Evolutionary conservation across 2,329 filamentous ascomycete genomes (phyloP), one percentile per base, ranked within the genome.

Genomic region (Cladobotryum protrusum): DNA sequence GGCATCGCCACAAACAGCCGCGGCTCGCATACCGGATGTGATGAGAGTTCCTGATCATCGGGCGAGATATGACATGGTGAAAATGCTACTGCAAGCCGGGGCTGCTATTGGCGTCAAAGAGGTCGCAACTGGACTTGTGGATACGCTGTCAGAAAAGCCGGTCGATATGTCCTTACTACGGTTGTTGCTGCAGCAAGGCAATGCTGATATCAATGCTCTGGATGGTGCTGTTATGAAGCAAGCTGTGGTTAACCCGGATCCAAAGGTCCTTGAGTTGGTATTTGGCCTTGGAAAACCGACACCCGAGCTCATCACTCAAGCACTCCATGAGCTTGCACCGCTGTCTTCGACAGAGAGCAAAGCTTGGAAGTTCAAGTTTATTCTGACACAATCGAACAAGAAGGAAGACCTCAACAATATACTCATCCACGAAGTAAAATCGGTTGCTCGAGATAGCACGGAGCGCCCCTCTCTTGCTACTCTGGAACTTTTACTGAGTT

Each of bases 151-250:
- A 11, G 66, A 70, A 41, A 71, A 67, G 20, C 73, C 75, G 0
- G 67, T 75, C 0, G 79, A 83, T 48, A 69, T 75, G 58, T 67
- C 70, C 12, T 66, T 82, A 2, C 60, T 81, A 1, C 64, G 64
- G 4, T 61, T 76, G 7, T 64, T 83, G 3, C 60, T 82, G 2
- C 69, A 76, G 20, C 67, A 74, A 20, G 78, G 78, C 0, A 69
- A 70, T 18, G 77, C 75, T 2, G 76, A 82, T 50, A 63, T 81
- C 48, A 82, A 82, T 52, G 63, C 68, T 9, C 63, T 74, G 3
- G 64, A 68, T 1, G 77, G 76, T 9, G 62, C 66, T 2, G 69
- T 73, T 13, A 61, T 79, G 12, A 64, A 57, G 50, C 61, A 63
- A 67, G 69, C 75, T 1, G 63, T 70, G 2, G 57, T 61, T 8